A percentile compares a stretch with the other conserved stretches of the same genome.
Evolutionary conservation across 2,329 filamentous ascomycete genomes (phyloP).

Genomic region (Cytospora piceae): DNA sequence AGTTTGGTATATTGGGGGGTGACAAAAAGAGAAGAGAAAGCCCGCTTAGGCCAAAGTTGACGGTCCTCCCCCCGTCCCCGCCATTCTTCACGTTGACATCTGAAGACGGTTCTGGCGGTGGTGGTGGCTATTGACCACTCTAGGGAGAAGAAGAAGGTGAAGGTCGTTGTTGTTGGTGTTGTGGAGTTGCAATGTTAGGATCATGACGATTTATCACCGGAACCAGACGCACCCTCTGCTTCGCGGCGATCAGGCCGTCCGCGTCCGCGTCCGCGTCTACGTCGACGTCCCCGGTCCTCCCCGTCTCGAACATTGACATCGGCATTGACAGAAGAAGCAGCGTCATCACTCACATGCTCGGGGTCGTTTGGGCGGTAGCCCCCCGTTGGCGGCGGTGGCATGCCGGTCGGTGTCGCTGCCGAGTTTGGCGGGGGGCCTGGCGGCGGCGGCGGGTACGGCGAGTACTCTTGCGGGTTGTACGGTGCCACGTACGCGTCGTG

Average conservation of each 20-base stretch:
- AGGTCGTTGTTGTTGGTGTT: not conserved
- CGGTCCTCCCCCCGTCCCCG: slow-evolving; percentile 9
- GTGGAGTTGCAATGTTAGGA: slow-evolving; percentile 4
- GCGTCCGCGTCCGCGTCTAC: not conserved
- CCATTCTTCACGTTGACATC: slow-evolving; percentile 1
- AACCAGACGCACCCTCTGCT: slow-evolving; percentile 28
- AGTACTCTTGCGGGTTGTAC: slow-evolving; percentile 50
- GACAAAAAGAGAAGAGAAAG: not conserved
- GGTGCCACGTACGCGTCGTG: slow-evolving; percentile 41
- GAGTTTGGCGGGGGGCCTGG: slow-evolving; percentile 39
- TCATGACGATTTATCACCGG: slow-evolving; percentile 16
- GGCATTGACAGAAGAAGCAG: slow-evolving; percentile 24
- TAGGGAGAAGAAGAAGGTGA: not conserved
- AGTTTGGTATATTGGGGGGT: not conserved
- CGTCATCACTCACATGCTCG: slow-evolving; percentile 30
- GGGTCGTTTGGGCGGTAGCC: slow-evolving; percentile 27
- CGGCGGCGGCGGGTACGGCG: slow-evolving; percentile 46
- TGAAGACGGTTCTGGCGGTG: not conserved
- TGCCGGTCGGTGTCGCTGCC: slow-evolving; percentile 32
- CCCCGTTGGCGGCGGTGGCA: slow-evolving; percentile 34
- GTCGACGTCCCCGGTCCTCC: slow-evolving; percentile 6
- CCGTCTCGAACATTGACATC: slow-evolving; percentile 15
- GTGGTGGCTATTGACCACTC: not conserved
- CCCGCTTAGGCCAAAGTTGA: slow-evolving; percentile 9
- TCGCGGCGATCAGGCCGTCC: slow-evolving; percentile 12